Conservation (phyloP, 1,139 yeast species). For the Geotrichum fermentans region DNA sequence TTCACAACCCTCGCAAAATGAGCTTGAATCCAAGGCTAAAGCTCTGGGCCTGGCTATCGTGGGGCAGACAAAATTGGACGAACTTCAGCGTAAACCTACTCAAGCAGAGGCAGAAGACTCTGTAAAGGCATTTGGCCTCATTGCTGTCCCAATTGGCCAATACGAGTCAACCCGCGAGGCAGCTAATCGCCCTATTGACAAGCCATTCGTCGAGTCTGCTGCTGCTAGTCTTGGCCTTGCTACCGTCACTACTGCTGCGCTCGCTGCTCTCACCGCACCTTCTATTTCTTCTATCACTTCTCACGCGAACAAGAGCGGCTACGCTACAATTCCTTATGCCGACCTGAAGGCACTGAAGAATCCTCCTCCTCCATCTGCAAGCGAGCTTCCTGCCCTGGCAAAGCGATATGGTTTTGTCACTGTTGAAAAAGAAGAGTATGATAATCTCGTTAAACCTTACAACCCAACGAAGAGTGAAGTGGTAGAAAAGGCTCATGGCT, state of each 20-base stretch:
- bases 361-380: slow-evolving; percentile 25
- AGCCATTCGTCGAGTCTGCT: slow-evolving; percentile 29
- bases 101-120: slow-evolving; percentile 18
- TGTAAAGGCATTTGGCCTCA: slow-evolving; percentile 28
- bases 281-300: slow-evolving; percentile 29
- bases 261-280: slow-evolving; percentile 26
- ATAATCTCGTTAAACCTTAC: slow-evolving; percentile 24
- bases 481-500: slow-evolving; percentile 24
- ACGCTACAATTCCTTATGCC: slow-evolving; percentile 26
- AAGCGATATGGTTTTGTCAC: slow-evolving; percentile 30
- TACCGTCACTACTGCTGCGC: slow-evolving; percentile 36
- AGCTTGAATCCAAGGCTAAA: slow-evolving; percentile 38
- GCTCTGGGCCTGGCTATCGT: slow-evolving; percentile 34
- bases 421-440: slow-evolving; percentile 26
- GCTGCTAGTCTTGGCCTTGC: slow-evolving; percentile 40
- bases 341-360: slow-evolving; percentile 25
- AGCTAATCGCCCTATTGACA: slow-evolving; percentile 32
- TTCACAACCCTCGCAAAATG: slow-evolving; percentile 31
- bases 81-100: slow-evolving; percentile 14
- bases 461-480: slow-evolving; percentile 25
- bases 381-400: slow-evolving; percentile 26
- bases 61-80: slow-evolving; percentile 30
- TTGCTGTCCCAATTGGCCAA: slow-evolving; percentile 28
- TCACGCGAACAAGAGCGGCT: slow-evolving; percentile 32
- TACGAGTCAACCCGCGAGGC: slow-evolving; percentile 31